These are phyloP conservation scores for Verticillium dahliae DNA, from an alignment of 2,329 filamentous ascomycete genomes.

Conservation along the genomic window DNA sequence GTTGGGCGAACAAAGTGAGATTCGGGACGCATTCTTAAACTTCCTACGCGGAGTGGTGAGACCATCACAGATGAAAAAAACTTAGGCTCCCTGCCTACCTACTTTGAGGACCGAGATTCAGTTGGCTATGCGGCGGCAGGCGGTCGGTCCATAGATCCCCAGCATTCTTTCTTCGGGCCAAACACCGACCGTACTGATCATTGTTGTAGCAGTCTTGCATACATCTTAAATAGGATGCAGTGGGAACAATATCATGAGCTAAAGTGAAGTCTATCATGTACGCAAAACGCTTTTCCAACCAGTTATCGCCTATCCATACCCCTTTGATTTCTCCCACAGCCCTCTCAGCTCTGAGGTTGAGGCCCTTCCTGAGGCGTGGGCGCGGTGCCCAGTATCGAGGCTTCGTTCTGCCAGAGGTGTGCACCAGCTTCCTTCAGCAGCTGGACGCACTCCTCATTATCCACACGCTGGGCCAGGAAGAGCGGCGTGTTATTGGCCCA, in stretches of 20 bases:
- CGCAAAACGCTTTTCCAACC: background rate
- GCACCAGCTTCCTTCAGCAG: constrained; percentile 54
- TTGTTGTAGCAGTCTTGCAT: background rate
- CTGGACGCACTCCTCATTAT: constrained; percentile 44
- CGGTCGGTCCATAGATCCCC: no score
- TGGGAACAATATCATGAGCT: background rate
- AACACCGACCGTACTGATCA: no score
- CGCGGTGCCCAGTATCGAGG: constrained; percentile 7
- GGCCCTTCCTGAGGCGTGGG: background rate
- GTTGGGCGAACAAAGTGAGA: no score
- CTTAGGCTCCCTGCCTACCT: no score
- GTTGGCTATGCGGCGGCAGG: no score
- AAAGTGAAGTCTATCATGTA: background rate
- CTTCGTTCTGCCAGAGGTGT: constrained; percentile 44
- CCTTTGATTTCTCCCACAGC: background rate
- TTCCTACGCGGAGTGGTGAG: no score
- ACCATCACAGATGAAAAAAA: no score
- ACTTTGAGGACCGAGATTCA: no score
- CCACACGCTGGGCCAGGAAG: constrained; percentile 54
- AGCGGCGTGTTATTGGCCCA: constrained; percentile 59
- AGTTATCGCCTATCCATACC: background rate
- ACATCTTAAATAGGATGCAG: background rate
- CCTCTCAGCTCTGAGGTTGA: background rate
- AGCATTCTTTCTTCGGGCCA: no score
- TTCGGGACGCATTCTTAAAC: no score